A percentile compares a stretch with the other conserved stretches of the same genome.
Conservation (phyloP, 495 filamentous ascomycete genomes). For the Xylaria longipes region DNA sequence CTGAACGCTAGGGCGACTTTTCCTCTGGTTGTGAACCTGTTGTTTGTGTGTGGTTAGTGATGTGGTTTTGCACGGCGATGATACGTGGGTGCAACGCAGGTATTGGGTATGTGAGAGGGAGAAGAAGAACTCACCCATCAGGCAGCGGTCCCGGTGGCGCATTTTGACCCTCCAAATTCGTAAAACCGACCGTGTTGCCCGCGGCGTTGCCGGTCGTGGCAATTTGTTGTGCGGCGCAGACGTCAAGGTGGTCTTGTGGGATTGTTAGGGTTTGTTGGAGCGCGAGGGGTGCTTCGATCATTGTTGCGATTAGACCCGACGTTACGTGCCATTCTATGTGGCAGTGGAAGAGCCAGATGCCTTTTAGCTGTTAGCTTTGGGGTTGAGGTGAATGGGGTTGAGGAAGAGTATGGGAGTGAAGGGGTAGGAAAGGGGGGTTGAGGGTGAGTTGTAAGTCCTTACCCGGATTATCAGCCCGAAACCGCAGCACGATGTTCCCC, state of each 20-base stretch:
- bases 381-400: background rate
- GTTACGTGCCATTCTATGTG: slow-evolving; percentile 75
- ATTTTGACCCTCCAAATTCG: slow-evolving; percentile 71
- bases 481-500: slow-evolving; percentile 69
- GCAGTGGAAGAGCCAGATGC: slow-evolving; percentile 78
- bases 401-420: too few relatives aligned
- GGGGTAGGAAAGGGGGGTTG: too few relatives aligned
- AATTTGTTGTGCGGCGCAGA: slow-evolving; percentile 59
- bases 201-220: slow-evolving; percentile 75
- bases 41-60: background rate
- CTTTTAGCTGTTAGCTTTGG: slow-evolving; percentile 13
- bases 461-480: slow-evolving; percentile 71
- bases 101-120: too few relatives aligned
- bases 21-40: slow-evolving; percentile 70
- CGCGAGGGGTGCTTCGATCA: slow-evolving; percentile 65
- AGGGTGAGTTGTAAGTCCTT: too few relatives aligned
- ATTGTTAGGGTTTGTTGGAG: slow-evolving; percentile 67
- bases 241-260: slow-evolving; percentile 66
- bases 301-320: slow-evolving; percentile 70
- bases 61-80: too few relatives aligned
- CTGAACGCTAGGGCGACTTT: slow-evolving; percentile 79
- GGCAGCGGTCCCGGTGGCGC: slow-evolving; percentile 63
- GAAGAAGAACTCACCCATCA: slow-evolving; percentile 54
- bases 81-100: too few relatives aligned
- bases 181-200: slow-evolving; percentile 66